These are phyloP conservation scores for Lepidium sativum DNA, from an alignment of 345 rosid genomes.

Conservation along the genomic window DNA sequence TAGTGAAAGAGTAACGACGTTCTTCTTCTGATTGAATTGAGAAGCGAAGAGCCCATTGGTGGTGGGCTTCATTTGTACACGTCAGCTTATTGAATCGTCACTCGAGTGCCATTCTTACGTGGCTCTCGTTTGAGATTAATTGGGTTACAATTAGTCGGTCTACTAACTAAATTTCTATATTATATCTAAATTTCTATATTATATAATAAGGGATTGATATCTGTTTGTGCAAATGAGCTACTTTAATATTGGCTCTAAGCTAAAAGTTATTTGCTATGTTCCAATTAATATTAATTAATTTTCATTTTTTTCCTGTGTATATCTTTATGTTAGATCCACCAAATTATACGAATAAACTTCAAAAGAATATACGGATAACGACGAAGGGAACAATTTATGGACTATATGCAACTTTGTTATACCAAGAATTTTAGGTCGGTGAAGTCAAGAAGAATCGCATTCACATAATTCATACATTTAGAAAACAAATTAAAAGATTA, in stretches of 20 bases:
- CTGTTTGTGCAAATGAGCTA: too few relatives aligned
- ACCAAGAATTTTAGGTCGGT: background rate
- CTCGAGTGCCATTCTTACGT: background rate
- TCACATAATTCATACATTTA: background rate
- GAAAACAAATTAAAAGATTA: background rate
- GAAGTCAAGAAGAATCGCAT: background rate
- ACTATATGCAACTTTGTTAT: background rate
- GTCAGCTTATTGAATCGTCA: constrained; percentile 11
- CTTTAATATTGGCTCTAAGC: too few relatives aligned
- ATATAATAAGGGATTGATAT: too few relatives aligned
- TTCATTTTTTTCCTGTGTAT: background rate
- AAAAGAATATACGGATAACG: background rate
- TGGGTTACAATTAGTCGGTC: too few relatives aligned
- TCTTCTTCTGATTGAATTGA: constrained; percentile 6
- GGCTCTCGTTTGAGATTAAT: background rate
- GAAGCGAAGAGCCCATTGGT: constrained; percentile 21
- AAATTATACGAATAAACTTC: background rate
- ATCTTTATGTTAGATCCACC: background rate
- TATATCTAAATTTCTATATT: too few relatives aligned
- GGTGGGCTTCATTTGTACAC: constrained; percentile 26
- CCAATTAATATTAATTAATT: background rate
- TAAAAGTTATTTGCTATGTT: too few relatives aligned
- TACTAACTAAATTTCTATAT: too few relatives aligned
- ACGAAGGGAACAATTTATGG: background rate
- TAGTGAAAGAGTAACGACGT: constrained; percentile 3